A percentile compares a stretch with the other conserved stretches of the same genome.
phyloP scores from a whole-genome alignment of 2,329 filamentous ascomycete species.

The Curvularia spicifera region DNA sequence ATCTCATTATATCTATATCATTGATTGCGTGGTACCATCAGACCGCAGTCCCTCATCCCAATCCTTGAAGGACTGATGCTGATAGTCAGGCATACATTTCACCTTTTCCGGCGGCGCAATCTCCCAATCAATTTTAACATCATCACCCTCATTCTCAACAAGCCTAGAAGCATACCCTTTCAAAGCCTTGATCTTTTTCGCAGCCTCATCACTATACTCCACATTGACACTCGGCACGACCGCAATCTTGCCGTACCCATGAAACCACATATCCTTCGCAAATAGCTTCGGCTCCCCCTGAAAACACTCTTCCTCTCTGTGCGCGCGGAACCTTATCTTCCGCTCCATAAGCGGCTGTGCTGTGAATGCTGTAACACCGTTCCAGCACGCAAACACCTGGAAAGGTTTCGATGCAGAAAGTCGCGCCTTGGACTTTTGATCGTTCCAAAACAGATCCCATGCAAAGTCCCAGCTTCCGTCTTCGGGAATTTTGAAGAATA shows the following conservation, averaged over 20 bases:
- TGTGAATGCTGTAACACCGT: slow-evolving; percentile 60
- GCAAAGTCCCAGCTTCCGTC: slow-evolving; percentile 56
- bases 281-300: slow-evolving; percentile 64
- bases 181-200: slow-evolving; percentile 55
- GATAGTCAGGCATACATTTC: slow-evolving; percentile 54
- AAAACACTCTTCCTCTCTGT: slow-evolving; percentile 55
- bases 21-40: not conserved
- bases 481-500: slow-evolving; percentile 61
- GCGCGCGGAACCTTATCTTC: slow-evolving; percentile 55
- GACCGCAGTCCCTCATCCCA: slow-evolving; percentile 17
- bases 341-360: slow-evolving; percentile 57
- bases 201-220: slow-evolving; percentile 59
- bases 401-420: slow-evolving; percentile 55
- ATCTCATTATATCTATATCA: not conserved
- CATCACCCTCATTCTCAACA: slow-evolving; percentile 37
- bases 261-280: slow-evolving; percentile 61
- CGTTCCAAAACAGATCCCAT: slow-evolving; percentile 57
- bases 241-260: slow-evolving; percentile 57
- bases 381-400: slow-evolving; percentile 68
- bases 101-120: slow-evolving; percentile 55
- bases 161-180: slow-evolving; percentile 59
- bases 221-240: slow-evolving; percentile 64
- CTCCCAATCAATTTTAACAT: slow-evolving; percentile 53
- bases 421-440: slow-evolving; percentile 46
- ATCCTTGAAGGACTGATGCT: slow-evolving; percentile 21